Conservation (phyloP, 352 stramenopile species). For the Pythium scleroteichum region DNA sequence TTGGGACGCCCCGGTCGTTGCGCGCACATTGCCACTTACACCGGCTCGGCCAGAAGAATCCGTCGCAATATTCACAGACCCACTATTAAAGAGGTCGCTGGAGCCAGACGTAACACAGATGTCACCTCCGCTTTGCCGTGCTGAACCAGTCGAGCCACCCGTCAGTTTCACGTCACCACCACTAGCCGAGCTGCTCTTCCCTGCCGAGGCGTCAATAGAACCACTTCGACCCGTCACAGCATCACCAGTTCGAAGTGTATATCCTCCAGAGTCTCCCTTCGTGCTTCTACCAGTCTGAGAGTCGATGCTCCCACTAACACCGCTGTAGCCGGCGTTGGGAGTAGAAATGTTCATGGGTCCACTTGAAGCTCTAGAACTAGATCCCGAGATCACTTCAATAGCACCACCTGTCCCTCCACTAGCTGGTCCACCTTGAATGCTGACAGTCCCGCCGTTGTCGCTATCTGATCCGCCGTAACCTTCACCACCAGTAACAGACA, state of each 20-base stretch:
- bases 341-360: constrained; percentile 64
- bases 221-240: constrained; percentile 49
- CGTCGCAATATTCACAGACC: constrained; percentile 72
- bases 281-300: constrained; percentile 58
- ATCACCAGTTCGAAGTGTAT: constrained; percentile 57
- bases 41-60: constrained; percentile 72
- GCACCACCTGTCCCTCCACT: constrained; percentile 51
- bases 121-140: constrained; percentile 62
- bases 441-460: constrained; percentile 52
- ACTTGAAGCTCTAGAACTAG: constrained; percentile 45
- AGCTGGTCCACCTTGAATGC: constrained; percentile 46
- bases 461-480: constrained; percentile 40
- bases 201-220: constrained; percentile 46
- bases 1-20: constrained; percentile 58
- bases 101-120: constrained; percentile 79
- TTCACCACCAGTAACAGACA: constrained; percentile 58
- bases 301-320: constrained; percentile 70
- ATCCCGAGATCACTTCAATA: constrained; percentile 46
- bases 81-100: constrained; percentile 69
- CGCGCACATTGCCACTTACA: constrained; percentile 67
- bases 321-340: constrained; percentile 59
- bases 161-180: constrained; percentile 76
- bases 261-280: constrained; percentile 59
- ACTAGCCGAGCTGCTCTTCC: constrained; percentile 51
- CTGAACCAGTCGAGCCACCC: constrained; percentile 50